Evolutionary conservation across 1,284 basidiomycete species (phyloP).

Genomic region (Sporisorium sorghi): DNA sequence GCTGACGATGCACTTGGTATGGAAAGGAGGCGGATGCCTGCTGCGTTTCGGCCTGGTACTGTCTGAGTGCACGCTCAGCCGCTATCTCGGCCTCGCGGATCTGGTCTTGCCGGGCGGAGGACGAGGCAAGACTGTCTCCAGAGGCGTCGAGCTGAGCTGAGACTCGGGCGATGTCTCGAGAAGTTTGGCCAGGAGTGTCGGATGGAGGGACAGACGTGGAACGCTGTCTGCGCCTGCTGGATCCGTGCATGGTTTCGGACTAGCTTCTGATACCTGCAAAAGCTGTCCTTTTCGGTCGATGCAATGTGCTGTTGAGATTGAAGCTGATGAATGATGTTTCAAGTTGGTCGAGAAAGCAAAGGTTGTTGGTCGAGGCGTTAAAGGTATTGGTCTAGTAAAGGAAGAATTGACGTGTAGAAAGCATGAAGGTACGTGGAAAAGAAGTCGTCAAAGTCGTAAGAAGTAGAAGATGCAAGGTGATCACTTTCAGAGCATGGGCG

Average conservation of each 20-base stretch:
- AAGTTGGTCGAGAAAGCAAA: not conserved
- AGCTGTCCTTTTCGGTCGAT: constrained; percentile 1
- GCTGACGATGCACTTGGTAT: constrained; percentile 23
- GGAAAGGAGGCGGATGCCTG: constrained; percentile 10
- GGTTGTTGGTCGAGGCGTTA: not conserved
- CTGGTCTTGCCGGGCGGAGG: constrained; percentile 20
- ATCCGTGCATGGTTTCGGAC: constrained; percentile 15
- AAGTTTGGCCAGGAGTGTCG: not conserved
- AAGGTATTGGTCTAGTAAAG: not conserved
- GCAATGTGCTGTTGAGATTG: not conserved
- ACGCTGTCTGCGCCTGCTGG: constrained; percentile 17
- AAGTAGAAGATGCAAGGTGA: not conserved
- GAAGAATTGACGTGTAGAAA: not conserved
- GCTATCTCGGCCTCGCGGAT: constrained; percentile 24
- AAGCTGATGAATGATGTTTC: not conserved
- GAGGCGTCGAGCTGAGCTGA: not conserved
- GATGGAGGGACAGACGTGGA: constrained; percentile 20
- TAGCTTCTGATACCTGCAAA: constrained; percentile 5
- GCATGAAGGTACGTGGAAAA: constrained; percentile 11
- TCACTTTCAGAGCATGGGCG: not conserved
- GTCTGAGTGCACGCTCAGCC: constrained; percentile 22
- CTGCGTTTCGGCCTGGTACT: constrained; percentile 31
- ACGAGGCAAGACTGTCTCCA: constrained; percentile 11
- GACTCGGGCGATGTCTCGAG: not conserved
- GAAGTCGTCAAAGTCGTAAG: constrained; percentile 32